Base-by-base conservation (phyloP, 208 protist genomes). In the Borovskyia barvae region DNA sequence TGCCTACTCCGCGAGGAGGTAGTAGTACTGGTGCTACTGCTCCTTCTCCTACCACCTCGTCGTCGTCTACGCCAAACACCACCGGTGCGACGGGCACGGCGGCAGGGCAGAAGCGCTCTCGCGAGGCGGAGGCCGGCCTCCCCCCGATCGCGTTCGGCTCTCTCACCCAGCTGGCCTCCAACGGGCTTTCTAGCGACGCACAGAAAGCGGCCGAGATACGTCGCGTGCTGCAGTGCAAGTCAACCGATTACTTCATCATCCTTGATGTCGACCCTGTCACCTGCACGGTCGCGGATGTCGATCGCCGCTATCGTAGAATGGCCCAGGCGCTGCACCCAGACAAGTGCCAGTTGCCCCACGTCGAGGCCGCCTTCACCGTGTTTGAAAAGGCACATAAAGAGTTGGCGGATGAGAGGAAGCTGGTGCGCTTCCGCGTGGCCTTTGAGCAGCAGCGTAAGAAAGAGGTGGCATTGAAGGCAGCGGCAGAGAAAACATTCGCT, bases 281-380 rank as follows among this genome's bases (percentile, higher is more conserved):
- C 20, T 90, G 85, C 59, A 77, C 80, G 48, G 58, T 92, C 24
- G 41, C 60, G 2, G 87, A 93, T 39, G 78, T 96, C 5, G 72
- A 84, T 22, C 65, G 66, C 32, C 75, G 61, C 14, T 96, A 89
- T 64, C 83, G 85, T 20, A 75, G 56, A 45, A 91, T 94, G 63
- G 90, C 85, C n/a, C 70, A 90, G 58, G 79, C 80, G 5, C 72
- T 96, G 22, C 90, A 96, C 52, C 90, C 90, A 5, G 90, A 96
- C 66, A 96, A 96, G 75, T 96, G 90, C 66, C 71, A 78, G 36
- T 72, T 93, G 26, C 80, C 79, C 5, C 75, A 79, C 36, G 90
- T 86, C 17, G 66, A 72, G 5, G 82, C 82, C 29, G 90, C 85
- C 32, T 96, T 96, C 59, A 80, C 77, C 6, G 56, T 83, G 2